Evolutionary conservation across 2,329 filamentous ascomycete species (phyloP).

Genomic region (Exophiala dermatitidis): DNA sequence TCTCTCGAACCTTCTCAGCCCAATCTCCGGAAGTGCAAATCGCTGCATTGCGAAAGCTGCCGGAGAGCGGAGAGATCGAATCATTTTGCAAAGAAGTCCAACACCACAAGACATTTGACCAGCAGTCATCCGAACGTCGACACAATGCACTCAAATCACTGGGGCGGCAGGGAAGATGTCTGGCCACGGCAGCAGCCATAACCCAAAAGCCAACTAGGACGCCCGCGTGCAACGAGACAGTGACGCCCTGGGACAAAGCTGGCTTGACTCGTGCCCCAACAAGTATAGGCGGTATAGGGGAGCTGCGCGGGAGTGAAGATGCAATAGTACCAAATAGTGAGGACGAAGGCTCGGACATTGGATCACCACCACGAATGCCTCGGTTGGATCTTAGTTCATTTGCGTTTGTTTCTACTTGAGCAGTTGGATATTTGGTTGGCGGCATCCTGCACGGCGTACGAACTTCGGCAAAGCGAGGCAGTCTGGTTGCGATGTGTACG

Average conservation of each 20-base stretch:
- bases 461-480: not conserved
- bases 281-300: not conserved
- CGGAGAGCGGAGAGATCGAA: not conserved
- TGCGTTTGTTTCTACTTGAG: constrained; percentile 30
- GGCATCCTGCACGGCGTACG: constrained; percentile 10
- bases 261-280: too few relatives aligned
- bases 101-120: constrained; percentile 14
- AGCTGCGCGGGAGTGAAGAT: constrained; percentile 44
- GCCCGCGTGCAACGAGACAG: not conserved
- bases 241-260: not conserved
- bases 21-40: constrained; percentile 13
- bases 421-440: constrained; percentile 9
- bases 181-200: not conserved
- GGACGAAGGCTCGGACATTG: constrained; percentile 29
- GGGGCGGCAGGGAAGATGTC: not conserved
- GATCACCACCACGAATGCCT: constrained; percentile 13
- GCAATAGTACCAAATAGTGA: constrained; percentile 46
- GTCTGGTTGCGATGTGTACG: constrained; percentile 8
- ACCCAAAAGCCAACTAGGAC: not conserved
- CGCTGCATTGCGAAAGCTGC: constrained; percentile 12
- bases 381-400: constrained; percentile 35
- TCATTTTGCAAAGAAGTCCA: constrained; percentile 1
- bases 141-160: constrained; percentile 19
- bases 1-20: constrained; percentile 7
- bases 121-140: constrained; percentile 11